Evolutionary conservation across 179 eudicot species (phyloP), one percentile per base, ranked within the genome.

Genomic region (Beta macrorhiza): DNA sequence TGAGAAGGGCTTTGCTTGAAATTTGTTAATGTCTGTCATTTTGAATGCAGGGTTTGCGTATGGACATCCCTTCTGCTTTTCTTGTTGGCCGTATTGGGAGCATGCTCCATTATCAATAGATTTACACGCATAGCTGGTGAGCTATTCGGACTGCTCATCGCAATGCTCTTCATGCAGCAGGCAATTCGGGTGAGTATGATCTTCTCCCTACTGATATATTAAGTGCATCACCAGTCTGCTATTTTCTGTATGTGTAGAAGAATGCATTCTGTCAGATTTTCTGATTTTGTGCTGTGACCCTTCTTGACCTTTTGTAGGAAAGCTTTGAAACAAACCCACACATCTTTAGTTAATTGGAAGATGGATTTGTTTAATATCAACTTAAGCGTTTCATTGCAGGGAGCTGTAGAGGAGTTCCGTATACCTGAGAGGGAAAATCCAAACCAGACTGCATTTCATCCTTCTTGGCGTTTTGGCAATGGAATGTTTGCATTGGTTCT

Each of bases 81-180:
- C 89, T 75, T 92, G 87, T 87, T 96, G 79, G 92, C 99, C 57
- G 77, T 94, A 78, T 85, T 94, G 88, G 99, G 99, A 81, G 99
- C 99, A 69, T 96, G 99, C 89, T 96, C 99, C 67, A 90, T 96
- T 57, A 96, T 96, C 85, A 96, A 91, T 83, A 89, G 99, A 84
- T 96, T 96, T 79, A 96, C 99, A 0, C 98, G 99, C n/a, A 74
- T 96, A 78, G 98, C 99, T 82, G 99, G 99, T 83, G 99, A 96
- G 89, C 86, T 94, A 64, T 96, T 96, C 22, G 99, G 99, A 47
- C 91, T 96, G 76, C 91, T 96, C n/a, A 96, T 96, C 74, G 99
- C 97, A 32, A 96, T 94, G 98, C 98, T 96, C 79, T 96, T 96
- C 88, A 93, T 96, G 98, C 99, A 96, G 88, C 92, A 96, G 88